Evolutionary conservation across 441 rosid genomes (phyloP).

Genomic region (Biscutella laevigata): DNA sequence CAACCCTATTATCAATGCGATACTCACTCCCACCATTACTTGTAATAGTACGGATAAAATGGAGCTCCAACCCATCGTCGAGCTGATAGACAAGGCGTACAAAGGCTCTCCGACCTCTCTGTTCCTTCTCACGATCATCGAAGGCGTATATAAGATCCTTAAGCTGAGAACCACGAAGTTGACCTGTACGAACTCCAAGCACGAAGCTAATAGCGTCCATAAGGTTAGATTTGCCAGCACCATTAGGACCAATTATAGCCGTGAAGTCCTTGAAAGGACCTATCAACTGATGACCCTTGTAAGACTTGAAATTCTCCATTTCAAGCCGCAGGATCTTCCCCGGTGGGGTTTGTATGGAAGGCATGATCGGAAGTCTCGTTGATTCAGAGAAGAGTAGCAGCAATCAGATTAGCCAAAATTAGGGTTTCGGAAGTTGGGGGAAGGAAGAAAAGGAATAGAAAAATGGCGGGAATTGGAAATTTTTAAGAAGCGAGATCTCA

Average conservation of each 20-base stretch:
- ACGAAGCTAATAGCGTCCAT: constrained; percentile 99
- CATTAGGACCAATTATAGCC: constrained; percentile 96
- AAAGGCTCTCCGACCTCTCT: constrained; percentile 75
- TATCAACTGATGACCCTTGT: constrained; percentile 72
- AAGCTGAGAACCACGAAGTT: constrained; percentile 92
- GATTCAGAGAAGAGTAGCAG: background rate
- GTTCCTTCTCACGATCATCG: constrained; percentile 89
- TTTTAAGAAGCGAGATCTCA: constrained; percentile 11
- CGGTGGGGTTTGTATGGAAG: constrained; percentile 44
- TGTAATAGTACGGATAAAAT: constrained; percentile 71
- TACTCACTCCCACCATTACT: constrained; percentile 85
- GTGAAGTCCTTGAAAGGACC: constrained; percentile 98
- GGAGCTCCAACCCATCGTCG: constrained; percentile 64
- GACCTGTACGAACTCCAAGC: constrained; percentile 95
- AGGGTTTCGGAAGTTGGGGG: constrained; percentile 20
- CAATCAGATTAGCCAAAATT: background rate
- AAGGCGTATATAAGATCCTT: constrained; percentile 93
- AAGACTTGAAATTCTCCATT: constrained; percentile 96
- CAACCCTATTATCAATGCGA: constrained; percentile 65
- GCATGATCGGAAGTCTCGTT: constrained; percentile 38
- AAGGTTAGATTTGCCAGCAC: constrained; percentile 92
- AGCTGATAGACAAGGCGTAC: constrained; percentile 74
- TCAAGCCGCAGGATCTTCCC: constrained; percentile 77
- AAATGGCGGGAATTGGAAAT: constrained; percentile 24
- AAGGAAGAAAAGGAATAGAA: background rate